Percentiles rank a stretch among this genome's conserved stretches.
phyloP scores from a whole-genome alignment of 306 rosid species.

The Trichosanthes truncata region DNA sequence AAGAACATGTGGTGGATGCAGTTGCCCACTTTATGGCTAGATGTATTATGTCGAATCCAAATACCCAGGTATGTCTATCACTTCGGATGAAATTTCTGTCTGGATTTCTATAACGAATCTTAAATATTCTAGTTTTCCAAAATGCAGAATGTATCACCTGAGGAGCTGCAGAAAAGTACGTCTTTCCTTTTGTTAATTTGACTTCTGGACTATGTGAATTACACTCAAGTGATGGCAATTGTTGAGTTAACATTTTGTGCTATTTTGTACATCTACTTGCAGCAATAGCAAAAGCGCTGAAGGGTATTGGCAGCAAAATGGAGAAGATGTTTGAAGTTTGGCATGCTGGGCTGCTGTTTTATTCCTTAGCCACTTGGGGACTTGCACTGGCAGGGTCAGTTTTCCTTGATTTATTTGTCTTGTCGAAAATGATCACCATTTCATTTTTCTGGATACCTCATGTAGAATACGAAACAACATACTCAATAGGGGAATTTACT shows the following conservation, averaged over 20 bases:
- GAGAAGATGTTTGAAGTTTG: slow-evolving; percentile 57
- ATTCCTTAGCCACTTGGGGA: slow-evolving; percentile 89
- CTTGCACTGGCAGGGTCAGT: slow-evolving; percentile 81
- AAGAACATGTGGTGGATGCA: slow-evolving; percentile 92
- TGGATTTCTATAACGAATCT: slow-evolving; percentile 1
- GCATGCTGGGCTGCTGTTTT: slow-evolving; percentile 79
- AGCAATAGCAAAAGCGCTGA: slow-evolving; percentile 65
- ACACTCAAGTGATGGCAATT: not conserved
- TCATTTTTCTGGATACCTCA: not conserved
- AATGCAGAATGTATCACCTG: slow-evolving; percentile 76
- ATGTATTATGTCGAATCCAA: slow-evolving; percentile 78
- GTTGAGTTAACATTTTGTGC: not conserved
- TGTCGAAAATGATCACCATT: not conserved
- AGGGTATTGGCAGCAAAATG: slow-evolving; percentile 55
- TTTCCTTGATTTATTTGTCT: not conserved
- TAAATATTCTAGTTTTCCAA: slow-evolving; percentile 13
- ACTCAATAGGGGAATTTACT: not conserved
- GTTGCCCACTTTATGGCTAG: slow-evolving; percentile 87
- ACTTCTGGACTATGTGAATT: not conserved
- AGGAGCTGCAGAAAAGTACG: slow-evolving; percentile 77
- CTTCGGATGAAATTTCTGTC: slow-evolving; percentile 3
- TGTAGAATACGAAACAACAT: not conserved
- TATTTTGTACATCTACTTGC: slow-evolving; percentile 18
- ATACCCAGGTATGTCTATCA: slow-evolving; percentile 40
- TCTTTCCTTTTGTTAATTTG: slow-evolving; percentile 10